These are phyloP conservation scores for Blumeriella jaapii DNA, from an alignment of 2,329 filamentous ascomycete species.

Conservation along the genomic window DNA sequence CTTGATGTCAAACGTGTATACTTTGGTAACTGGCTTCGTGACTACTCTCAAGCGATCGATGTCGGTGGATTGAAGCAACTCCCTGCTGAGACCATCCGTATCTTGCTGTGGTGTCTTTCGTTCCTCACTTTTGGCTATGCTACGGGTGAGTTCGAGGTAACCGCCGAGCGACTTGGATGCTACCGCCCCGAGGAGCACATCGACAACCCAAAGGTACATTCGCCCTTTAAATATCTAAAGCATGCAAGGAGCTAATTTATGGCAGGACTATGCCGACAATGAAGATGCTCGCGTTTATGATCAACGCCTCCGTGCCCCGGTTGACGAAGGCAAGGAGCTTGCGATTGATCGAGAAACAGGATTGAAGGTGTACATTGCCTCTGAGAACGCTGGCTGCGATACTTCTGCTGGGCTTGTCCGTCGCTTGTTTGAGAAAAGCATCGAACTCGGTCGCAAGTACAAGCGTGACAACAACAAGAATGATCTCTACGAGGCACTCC, in stretches of 20 bases:
- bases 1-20: conserved; percentile 79
- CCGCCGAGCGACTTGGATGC: conserved; percentile 61
- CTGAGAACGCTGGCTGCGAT: conserved; percentile 62
- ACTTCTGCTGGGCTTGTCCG: conserved; percentile 68
- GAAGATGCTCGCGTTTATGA: conserved; percentile 50
- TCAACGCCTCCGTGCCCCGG: conserved; percentile 38
- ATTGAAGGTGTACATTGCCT: conserved; percentile 88
- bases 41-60: conserved; percentile 87
- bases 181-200: conserved; percentile 76
- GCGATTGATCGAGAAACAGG: conserved; percentile 60
- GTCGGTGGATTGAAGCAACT: conserved; percentile 53
- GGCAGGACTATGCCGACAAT: conserved; percentile 33
- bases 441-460: conserved; percentile 66
- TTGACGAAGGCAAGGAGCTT: conserved; percentile 67
- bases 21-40: conserved; percentile 87
- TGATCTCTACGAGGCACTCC: conserved; percentile 40
- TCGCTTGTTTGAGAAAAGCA: conserved; percentile 55
- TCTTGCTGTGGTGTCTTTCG: conserved; percentile 8
- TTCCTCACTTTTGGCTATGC: conserved; percentile 80
- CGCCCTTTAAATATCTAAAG: conserved; percentile 22
- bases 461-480: conserved; percentile 48
- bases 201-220: conserved; percentile 39
- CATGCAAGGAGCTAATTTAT: conserved; percentile 62
- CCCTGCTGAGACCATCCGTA: conserved; percentile 9
- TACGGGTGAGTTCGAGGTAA: conserved; percentile 74